These are phyloP conservation scores for Coccomyxa sp. DNA, from an alignment of 139 green algal genomes.

Conservation along the genomic window DNA sequence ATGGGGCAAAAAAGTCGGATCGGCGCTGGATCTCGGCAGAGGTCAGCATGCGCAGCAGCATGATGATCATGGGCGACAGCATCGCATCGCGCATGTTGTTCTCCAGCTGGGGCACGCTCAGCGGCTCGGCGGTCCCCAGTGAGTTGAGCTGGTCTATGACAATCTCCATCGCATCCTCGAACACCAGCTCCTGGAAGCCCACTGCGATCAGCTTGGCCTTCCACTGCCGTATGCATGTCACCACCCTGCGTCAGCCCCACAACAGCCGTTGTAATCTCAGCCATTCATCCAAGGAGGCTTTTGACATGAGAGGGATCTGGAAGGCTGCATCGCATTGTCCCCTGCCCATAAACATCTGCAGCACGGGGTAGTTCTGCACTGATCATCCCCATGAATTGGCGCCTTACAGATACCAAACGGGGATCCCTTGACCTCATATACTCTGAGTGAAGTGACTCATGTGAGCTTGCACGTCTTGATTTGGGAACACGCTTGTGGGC, in stretches of 20 bases:
- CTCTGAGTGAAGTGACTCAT: too few species aligned
- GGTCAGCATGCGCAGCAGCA: slow-evolving; percentile 76
- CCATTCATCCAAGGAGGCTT: neutral
- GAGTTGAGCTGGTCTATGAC: slow-evolving; percentile 60
- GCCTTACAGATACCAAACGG: too few species aligned
- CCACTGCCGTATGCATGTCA: slow-evolving; percentile 22
- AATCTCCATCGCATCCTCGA: slow-evolving; percentile 76
- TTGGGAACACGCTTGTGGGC: too few species aligned
- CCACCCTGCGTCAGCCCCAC: slow-evolving; percentile 18
- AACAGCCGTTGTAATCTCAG: slow-evolving; percentile 5
- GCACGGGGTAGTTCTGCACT: too few species aligned
- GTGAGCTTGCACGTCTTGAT: too few species aligned
- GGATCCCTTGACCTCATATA: too few species aligned
- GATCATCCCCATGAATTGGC: too few species aligned
- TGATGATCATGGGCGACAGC: slow-evolving; percentile 61
- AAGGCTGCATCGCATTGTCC: too few species aligned
- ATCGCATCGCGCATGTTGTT: slow-evolving; percentile 41
- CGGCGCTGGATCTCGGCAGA: slow-evolving; percentile 60
- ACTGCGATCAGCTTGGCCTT: slow-evolving; percentile 49
- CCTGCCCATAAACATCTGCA: too few species aligned
- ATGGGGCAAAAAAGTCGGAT: slow-evolving; percentile 79
- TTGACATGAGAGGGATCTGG: too few species aligned
- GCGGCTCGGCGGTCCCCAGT: slow-evolving; percentile 31
- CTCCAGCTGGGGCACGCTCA: slow-evolving; percentile 40
- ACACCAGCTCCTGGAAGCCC: slow-evolving; percentile 68